Conservation (phyloP, 2,329 filamentous ascomycete genomes). For the Fusarium avenaceum region DNA sequence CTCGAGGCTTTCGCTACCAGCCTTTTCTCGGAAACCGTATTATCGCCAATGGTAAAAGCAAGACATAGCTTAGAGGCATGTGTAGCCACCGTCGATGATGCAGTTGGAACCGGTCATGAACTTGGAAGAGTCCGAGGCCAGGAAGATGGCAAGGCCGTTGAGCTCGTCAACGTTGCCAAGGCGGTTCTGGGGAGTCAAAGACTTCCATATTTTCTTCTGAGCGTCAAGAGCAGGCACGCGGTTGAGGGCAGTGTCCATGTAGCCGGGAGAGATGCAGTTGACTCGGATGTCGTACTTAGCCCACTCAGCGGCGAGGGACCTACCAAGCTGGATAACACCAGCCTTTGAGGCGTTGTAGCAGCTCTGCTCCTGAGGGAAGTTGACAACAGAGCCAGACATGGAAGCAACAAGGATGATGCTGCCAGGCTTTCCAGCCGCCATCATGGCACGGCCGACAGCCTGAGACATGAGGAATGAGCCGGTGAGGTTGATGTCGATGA, state of each 20-base stretch:
- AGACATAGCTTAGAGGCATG: constrained; percentile 65
- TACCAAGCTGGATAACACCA: constrained; percentile 81
- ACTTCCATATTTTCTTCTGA: constrained; percentile 86
- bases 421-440: constrained; percentile 76
- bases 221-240: constrained; percentile 81
- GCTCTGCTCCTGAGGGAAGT: constrained; percentile 86
- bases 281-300: constrained; percentile 84
- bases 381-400: constrained; percentile 87
- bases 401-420: constrained; percentile 82
- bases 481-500: constrained; percentile 86
- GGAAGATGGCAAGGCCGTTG: constrained; percentile 82
- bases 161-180: constrained; percentile 81
- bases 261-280: constrained; percentile 87
- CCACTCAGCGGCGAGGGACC: constrained; percentile 87
- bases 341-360: constrained; percentile 90
- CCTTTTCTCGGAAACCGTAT: constrained; percentile 1
- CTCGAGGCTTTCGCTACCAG: constrained; percentile 3
- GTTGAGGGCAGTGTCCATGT: constrained; percentile 89
- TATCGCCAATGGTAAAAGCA: constrained; percentile 8
- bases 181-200: constrained; percentile 78
- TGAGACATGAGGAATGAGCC: constrained; percentile 84
- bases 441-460: constrained; percentile 79
- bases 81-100: constrained; percentile 79
- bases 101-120: constrained; percentile 86
- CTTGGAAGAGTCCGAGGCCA: constrained; percentile 77